phyloP scores from a whole-genome alignment of 345 rosid genomes.

The Hibiscus trionum region DNA sequence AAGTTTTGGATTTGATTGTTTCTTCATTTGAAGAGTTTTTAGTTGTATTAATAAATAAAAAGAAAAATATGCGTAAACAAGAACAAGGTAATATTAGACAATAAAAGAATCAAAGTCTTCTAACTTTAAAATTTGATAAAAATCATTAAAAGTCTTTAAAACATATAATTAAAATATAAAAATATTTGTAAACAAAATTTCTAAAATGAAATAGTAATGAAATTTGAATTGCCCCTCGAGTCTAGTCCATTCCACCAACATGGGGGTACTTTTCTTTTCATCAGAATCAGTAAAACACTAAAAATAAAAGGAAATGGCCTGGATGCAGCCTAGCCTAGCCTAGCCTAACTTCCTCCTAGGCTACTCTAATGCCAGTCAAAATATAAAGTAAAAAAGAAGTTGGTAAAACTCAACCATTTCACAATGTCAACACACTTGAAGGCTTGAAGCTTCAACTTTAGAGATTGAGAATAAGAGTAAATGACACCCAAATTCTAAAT shows the following conservation, averaged over 20 bases:
- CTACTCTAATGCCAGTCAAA: neutral
- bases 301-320: neutral
- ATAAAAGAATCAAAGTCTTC: too few species aligned
- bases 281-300: neutral
- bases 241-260: neutral
- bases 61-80: too few species aligned
- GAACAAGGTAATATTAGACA: too few species aligned
- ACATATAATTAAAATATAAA: too few species aligned
- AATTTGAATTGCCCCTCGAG: neutral
- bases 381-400: too few species aligned
- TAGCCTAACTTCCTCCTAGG: neutral
- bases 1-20: too few species aligned
- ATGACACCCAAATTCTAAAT: neutral
- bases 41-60: too few species aligned
- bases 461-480: neutral
- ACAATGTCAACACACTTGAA: neutral
- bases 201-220: neutral
- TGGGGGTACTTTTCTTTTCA: neutral
- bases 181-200: too few species aligned
- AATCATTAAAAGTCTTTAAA: too few species aligned
- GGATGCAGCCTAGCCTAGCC: neutral
- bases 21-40: too few species aligned
- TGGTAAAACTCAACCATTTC: neutral
- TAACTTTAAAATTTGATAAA: too few species aligned
- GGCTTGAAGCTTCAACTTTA: neutral